Evolutionary conservation across 169 alveolate genomes (phyloP), one percentile per base, ranked within the genome.

Genomic region (Cryptosporidium viatorum): DNA sequence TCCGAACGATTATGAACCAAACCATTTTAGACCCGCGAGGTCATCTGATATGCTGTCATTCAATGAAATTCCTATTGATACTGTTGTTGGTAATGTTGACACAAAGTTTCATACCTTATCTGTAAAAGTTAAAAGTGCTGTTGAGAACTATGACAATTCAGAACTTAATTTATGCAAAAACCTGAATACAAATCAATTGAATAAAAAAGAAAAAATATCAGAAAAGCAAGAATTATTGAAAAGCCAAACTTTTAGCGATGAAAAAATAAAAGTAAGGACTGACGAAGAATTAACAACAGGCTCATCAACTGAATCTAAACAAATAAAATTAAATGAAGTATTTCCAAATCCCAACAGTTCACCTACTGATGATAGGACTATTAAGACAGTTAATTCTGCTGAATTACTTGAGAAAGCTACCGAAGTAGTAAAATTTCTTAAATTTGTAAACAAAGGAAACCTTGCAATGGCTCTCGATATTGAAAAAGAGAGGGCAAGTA

Each of bases 1-100:
- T 18, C 96, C 96, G 2, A 59, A 45, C 43, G 94, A 93, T 73
- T 94, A 94, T 70, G 96, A 94, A 74, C 97, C 97, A n/a, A 94
- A 85, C 52, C 93, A 92, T 84, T 94, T 94, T 69, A 89, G 94
- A 55, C 91, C 91, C 9, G 96, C 95, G 35, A 91, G 93, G 31
- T 65, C 59, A 39, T 85, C 71, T 39, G 96, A 93, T 60, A 67
- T 86, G 43, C 37, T 86, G 33, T 87, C 85, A 52, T 91, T 87
- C 84, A 87, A 68, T 35, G 86, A 68, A 26, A 65, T 91, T 21
- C 94, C 92, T 16, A 75, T 92, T 21, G 94, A 93, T 51, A 93
- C 93, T 26, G 74, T 70, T 55, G 92, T 94, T 48, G 96, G 96
- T 1, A 91, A 67, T 71, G 84, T 94, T 23, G 93, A 89, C 14